phyloP scores from a whole-genome alignment of 805 yeast genomes.

The Candida multigemmis region DNA sequence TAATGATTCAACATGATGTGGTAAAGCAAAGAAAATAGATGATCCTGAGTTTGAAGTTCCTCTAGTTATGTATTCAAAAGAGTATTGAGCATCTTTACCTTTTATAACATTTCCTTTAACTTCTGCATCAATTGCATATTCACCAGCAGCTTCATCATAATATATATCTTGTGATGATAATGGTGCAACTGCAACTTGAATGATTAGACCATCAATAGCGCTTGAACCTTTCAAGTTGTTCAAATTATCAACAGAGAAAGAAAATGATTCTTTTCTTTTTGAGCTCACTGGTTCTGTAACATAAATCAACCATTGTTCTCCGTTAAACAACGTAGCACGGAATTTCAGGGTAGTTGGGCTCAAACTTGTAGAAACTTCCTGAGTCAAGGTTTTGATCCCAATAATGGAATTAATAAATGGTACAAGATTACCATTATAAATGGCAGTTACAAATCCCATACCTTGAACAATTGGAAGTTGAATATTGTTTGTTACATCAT shows the following conservation, averaged over 20 bases:
- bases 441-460: conserved; percentile 69
- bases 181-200: conserved; percentile 30
- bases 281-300: conserved; percentile 28
- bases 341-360: conserved; percentile 43
- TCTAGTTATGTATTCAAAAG: conserved; percentile 36
- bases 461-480: conserved; percentile 69
- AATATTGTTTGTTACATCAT: conserved; percentile 27
- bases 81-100: conserved; percentile 38
- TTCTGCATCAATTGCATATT: conserved; percentile 43
- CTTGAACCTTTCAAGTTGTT: conserved; percentile 35
- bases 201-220: conserved; percentile 36
- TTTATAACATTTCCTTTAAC: conserved; percentile 38
- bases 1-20: conserved; percentile 41
- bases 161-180: conserved; percentile 21
- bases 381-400: conserved; percentile 13
- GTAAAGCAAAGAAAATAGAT: conserved; percentile 43
- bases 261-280: conserved; percentile 18
- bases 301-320: conserved; percentile 60
- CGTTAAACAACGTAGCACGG: conserved; percentile 43
- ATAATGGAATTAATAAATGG: conserved; percentile 30
- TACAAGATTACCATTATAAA: conserved; percentile 39
- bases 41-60: conserved; percentile 41
- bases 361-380: conserved; percentile 19
- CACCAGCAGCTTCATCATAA: conserved; percentile 65
- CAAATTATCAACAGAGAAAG: too few relatives aligned